A percentile compares a stretch with the other conserved stretches of the same genome.
Conservation (phyloP, 2,329 filamentous ascomycete genomes). For the Aspergillus sp. region DNA sequence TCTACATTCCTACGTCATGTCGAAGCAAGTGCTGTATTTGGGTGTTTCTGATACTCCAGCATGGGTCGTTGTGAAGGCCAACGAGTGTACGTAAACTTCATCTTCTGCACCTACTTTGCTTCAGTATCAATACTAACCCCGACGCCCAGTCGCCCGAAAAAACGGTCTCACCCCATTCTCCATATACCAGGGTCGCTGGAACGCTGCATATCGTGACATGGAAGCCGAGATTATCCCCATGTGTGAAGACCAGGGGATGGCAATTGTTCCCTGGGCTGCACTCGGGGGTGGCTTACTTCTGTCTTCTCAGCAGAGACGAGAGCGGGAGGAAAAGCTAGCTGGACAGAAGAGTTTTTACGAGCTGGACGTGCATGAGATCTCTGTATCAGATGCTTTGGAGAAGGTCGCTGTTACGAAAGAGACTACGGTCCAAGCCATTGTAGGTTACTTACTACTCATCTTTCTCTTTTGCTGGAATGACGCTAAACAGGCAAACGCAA, state of each 20-base stretch:
- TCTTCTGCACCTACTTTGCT: no score
- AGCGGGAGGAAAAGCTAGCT: neutral
- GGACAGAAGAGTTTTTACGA: slow-evolving; percentile 2
- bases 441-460: neutral
- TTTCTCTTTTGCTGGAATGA: neutral
- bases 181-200: slow-evolving; percentile 12
- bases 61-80: slow-evolving; percentile 14
- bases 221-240: slow-evolving; percentile 14
- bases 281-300: slow-evolving; percentile 5
- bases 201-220: slow-evolving; percentile 7
- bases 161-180: slow-evolving; percentile 12
- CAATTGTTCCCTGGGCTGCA: slow-evolving; percentile 6
- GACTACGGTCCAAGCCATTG: slow-evolving; percentile 7
- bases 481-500: neutral
- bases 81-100: neutral
- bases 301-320: neutral
- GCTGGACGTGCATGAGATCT: neutral
- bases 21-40: slow-evolving; percentile 11
- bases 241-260: slow-evolving; percentile 15
- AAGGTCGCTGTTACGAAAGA: slow-evolving; percentile 2
- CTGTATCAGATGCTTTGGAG: slow-evolving; percentile 10
- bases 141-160: neutral
- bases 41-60: slow-evolving; percentile 11
- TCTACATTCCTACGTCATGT: slow-evolving; percentile 4
- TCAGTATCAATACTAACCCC: no score